These are phyloP conservation scores for Zygnema circumcarinatum DNA, from an alignment of 139 green algal genomes.

Conservation along the genomic window DNA sequence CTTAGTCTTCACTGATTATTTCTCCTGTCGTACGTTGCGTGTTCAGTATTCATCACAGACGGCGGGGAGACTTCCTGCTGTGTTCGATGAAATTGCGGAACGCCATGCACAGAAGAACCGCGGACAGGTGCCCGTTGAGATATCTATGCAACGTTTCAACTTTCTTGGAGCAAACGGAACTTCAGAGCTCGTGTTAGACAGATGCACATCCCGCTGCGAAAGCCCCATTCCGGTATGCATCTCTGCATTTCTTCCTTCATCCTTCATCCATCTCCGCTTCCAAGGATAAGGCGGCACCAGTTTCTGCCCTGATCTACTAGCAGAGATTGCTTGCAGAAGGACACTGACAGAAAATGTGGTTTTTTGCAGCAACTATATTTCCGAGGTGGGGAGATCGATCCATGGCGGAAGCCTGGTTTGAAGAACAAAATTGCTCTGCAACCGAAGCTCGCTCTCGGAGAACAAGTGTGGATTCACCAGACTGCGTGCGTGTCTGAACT, in stretches of 20 bases:
- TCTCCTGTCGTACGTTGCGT: too few species aligned
- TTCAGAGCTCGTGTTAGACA: neutral
- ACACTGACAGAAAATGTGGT: too few species aligned
- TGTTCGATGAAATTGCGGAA: neutral
- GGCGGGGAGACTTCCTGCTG: neutral
- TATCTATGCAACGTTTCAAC: neutral
- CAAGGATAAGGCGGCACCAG: too few species aligned
- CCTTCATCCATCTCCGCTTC: too few species aligned
- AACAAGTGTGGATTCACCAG: neutral
- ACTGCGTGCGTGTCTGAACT: neutral
- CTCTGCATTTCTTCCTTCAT: too few species aligned
- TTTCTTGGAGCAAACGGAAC: neutral
- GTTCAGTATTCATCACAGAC: neutral
- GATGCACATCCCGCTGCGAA: neutral
- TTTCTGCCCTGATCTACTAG: too few species aligned
- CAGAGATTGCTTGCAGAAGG: too few species aligned
- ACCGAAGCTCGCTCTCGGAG: neutral
- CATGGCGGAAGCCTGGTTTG: neutral
- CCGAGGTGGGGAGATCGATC: neutral
- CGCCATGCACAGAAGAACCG: neutral
- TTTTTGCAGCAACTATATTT: conserved; percentile 2
- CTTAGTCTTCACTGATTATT: too few species aligned
- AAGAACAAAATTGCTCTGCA: neutral
- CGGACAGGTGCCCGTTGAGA: neutral
- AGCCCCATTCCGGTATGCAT: neutral